Evolutionary conservation across 179 eudicot species (phyloP).

Genomic region (Heliamphora pulchella): DNA sequence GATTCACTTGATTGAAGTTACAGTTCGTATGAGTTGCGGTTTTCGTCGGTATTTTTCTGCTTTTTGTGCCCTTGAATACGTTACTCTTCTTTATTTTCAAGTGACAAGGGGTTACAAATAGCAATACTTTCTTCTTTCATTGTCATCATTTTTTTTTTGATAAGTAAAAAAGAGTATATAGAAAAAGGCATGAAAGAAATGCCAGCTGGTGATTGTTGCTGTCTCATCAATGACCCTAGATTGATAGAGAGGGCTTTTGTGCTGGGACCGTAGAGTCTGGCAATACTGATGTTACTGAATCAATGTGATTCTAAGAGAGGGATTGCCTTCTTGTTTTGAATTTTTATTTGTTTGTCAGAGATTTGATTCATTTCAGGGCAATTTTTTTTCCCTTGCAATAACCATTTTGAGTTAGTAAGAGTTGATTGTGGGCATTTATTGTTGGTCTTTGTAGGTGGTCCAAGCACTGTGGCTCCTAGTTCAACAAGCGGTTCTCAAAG

Average conservation of each 20-base stretch:
- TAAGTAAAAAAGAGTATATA: no score
- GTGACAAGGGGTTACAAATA: background rate
- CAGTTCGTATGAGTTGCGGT: background rate
- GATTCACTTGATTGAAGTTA: background rate
- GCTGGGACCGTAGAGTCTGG: background rate
- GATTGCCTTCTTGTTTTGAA: background rate
- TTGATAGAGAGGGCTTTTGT: background rate
- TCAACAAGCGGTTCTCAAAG: constrained; percentile 33
- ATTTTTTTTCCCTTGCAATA: background rate
- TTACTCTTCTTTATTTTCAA: background rate
- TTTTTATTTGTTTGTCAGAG: background rate
- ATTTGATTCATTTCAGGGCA: background rate
- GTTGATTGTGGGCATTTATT: background rate
- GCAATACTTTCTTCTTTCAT: no score
- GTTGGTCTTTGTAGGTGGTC: constrained; percentile 29
- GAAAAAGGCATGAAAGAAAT: no score
- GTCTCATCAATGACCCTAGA: background rate
- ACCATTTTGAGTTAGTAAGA: background rate
- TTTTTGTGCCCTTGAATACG: background rate
- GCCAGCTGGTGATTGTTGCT: background rate
- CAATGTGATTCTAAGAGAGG: background rate
- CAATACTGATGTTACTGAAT: background rate
- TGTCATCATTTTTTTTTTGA: no score
- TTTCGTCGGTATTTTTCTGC: background rate
- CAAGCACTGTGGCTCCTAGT: constrained; percentile 24